These are phyloP conservation scores for Apiotrichum domesticum DNA, from an alignment of 1,284 basidiomycete genomes.

Conservation along the genomic window DNA sequence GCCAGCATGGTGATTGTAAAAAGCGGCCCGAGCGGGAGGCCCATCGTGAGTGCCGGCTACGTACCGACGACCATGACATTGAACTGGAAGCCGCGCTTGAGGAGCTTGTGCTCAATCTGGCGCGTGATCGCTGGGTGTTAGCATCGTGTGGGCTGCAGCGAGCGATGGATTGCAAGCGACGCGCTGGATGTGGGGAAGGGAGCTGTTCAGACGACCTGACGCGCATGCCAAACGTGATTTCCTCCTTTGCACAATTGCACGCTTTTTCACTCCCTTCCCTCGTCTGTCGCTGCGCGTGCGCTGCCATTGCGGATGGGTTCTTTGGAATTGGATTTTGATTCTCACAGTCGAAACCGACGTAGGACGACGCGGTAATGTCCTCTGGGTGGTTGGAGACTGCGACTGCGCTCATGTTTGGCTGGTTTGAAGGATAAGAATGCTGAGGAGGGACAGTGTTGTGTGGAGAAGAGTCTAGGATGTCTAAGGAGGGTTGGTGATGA, in stretches of 20 bases:
- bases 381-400: constrained; percentile 22
- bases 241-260: no score
- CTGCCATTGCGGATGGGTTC: no score
- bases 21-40: background rate
- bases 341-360: constrained; percentile 81
- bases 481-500: background rate
- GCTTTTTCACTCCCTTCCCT: no score
- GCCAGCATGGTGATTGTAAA: background rate
- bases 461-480: background rate
- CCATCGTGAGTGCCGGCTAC: constrained; percentile 40
- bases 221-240: no score
- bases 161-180: no score
- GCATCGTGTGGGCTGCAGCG: background rate
- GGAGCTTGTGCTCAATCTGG: constrained; percentile 98
- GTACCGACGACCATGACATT: constrained; percentile 91
- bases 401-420: constrained; percentile 23
- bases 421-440: background rate
- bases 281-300: no score
- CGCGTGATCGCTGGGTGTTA: constrained; percentile 64
- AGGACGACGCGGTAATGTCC: constrained; percentile 78
- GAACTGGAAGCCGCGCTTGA: constrained; percentile 99
- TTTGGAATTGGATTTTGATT: no score
- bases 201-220: no score
- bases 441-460: background rate
- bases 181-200: no score